phyloP scores from a whole-genome alignment of 108 stramenopile genomes.

The Nannochloropsis salina region DNA sequence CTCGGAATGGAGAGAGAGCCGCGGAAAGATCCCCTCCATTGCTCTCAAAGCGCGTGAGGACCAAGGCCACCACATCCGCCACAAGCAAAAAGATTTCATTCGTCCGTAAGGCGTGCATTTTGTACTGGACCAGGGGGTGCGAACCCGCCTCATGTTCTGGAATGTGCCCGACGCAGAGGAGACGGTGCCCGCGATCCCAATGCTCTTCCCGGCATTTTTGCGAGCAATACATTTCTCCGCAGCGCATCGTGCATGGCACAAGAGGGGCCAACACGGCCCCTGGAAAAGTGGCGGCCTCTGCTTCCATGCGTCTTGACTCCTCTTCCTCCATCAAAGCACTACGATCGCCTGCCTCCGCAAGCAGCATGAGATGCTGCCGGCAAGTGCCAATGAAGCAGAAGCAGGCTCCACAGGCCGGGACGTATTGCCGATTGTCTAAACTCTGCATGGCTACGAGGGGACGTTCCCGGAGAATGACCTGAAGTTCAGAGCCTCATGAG shows the following conservation, averaged over 20 bases:
- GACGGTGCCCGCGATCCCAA: conserved; percentile 26
- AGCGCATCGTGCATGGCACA: conserved; percentile 23
- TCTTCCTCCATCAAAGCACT: background rate
- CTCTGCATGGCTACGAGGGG: background rate
- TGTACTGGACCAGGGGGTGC: conserved; percentile 38
- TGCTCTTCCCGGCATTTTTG: conserved; percentile 31
- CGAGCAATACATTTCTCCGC: conserved; percentile 46
- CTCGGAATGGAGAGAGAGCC: conserved; percentile 29
- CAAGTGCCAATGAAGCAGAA: background rate
- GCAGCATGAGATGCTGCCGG: conserved; percentile 19
- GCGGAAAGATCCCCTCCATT: conserved; percentile 23
- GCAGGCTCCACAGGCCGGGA: background rate
- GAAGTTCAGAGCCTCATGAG: background rate
- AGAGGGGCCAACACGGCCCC: conserved; percentile 9
- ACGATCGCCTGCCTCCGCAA: background rate
- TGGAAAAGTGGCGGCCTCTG: background rate
- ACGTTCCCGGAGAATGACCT: background rate
- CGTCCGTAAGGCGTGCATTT: conserved; percentile 50
- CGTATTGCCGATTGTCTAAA: background rate
- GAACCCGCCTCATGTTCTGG: conserved; percentile 31
- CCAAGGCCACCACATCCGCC: conserved; percentile 47
- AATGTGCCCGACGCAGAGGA: conserved; percentile 42
- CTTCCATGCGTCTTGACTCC: background rate
- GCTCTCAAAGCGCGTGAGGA: conserved; percentile 8
- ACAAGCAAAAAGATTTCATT: conserved; percentile 57